Evolutionary conservation across 2,329 filamentous ascomycete species (phyloP), one percentile per base, ranked within the genome.

Genomic region (Pyrenophora teres): DNA sequence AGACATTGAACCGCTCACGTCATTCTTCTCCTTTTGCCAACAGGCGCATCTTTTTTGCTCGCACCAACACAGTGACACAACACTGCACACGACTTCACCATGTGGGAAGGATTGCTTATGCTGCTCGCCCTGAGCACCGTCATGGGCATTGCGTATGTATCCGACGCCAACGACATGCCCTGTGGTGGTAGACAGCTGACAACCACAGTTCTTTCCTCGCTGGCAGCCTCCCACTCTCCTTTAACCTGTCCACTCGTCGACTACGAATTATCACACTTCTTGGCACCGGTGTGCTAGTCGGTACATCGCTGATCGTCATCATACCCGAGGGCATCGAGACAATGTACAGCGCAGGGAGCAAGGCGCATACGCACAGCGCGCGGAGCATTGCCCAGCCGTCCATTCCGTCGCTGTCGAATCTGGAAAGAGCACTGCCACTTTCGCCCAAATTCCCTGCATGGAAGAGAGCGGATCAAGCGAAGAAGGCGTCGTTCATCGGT

Each of bases 261-360:
- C 79, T 97, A 50, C 88, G 93, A 69, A 79, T 96, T 42, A 89
- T 97, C 70, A 95, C 93, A 18, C 92, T 92, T 50, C 84, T 97
- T 71, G 94, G 94, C 46, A 91, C 96, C 74, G 94, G 94, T 38
- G 89, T 99, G 44, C 80, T 99, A 7, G 92, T 99, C 13, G 94
- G 94, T 31, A 97, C 94, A 23, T 93, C 93, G 1, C 82, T 99
- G 59, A 93, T 97, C 59, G 92, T 99, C 27, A 97, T 99, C 69
- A 96, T 99, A 66, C 94, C 94, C 0, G 94, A 99, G 74, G 94
- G 94, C 32, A 87, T 97, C 53, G 92, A 97, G 71, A 93, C 94
- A 3, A 82, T 97, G 50, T 90, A 94, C 63, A 86, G 77, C 62
- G 80, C 83, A 32, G 59, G 57, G 23, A 52, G 55, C 27, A 62